Base-by-base conservation (phyloP, 352 stramenopile genomes). In the Pythium inflatum region DNA sequence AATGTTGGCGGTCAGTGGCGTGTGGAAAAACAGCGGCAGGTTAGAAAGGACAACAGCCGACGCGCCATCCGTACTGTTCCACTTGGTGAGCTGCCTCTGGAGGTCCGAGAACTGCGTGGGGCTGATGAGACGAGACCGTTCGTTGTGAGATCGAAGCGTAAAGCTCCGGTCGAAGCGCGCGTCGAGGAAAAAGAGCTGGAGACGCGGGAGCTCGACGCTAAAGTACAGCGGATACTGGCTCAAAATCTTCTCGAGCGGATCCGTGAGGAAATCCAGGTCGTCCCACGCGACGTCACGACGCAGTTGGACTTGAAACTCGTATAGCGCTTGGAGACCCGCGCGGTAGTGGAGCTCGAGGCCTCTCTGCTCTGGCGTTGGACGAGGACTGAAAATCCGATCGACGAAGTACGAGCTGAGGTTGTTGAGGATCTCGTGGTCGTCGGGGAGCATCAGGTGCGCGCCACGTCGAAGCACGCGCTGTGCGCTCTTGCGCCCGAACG, bases 341-440 rank as follows among this genome's bases (percentile, higher is more conserved):
- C 85, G 79, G 41, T 79, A 83, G 73, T 88, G 82, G 8, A 90
- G 71, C 68, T 79, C 65, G 31, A 78, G 59, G 62, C 62, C 53
- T 20, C 82, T 63, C 18, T 45, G 43, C 43, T 79, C 58, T 41
- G 8, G 41, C 7, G 2, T 25, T 49, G 14, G 14, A 12, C 41
- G 3, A 24, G 5, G 24, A 27, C 36, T 43, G 36, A 43, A 49
- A 20, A 73, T 66, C 6, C 74, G 74, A 18, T 82, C 63, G 18
- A 85, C 73, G 11, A 71, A 53, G 58, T 80, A 74, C 22, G 73
- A 73, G 62, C 89, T 92, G 62, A 90, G 76, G 60, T 93, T 93
- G 74, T 92, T 93, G 60, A 87, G 65, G 20, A 93, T 74, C 45
- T 93, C 86, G 63, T 93, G 86, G 70, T 93, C 86, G 56, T 93